Conservation (phyloP, 2,329 filamentous ascomycete genomes). For the Aspergillus niger region DNA sequence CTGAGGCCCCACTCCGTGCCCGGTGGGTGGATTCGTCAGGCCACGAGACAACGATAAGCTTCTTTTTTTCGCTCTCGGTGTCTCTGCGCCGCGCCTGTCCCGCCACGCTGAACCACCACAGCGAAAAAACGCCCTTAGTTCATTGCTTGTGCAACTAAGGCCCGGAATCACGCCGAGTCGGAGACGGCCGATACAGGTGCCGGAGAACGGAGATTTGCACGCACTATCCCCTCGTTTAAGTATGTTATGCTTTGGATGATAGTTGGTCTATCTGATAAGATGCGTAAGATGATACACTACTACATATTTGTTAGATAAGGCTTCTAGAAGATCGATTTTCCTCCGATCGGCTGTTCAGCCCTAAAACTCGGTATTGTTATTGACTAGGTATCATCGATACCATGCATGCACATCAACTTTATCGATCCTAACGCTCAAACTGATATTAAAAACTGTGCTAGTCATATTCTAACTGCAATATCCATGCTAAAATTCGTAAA, state of each 20-base stretch:
- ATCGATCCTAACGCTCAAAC: no score
- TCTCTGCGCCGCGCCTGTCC: neutral
- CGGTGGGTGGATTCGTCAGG: neutral
- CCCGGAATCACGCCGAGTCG: neutral
- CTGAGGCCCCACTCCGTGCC: neutral
- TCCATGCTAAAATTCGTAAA: conserved; percentile 7
- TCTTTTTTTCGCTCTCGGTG: neutral
- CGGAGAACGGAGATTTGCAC: conserved; percentile 3
- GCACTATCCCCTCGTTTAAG: no score
- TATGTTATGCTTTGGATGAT: neutral
- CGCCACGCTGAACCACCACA: no score
- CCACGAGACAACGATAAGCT: conserved; percentile 5
- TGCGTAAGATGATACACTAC: neutral
- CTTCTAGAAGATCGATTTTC: neutral
- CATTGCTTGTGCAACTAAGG: neutral
- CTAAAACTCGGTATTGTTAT: neutral
- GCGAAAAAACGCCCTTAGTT: no score
- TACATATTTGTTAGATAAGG: neutral
- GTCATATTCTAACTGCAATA: neutral
- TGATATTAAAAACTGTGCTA: no score
- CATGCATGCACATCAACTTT: no score
- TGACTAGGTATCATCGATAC: no score
- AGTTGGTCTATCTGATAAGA: neutral
- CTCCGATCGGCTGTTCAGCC: neutral
- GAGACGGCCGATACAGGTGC: conserved; percentile 1